These are phyloP conservation scores for Pleomassaria siparia DNA, from an alignment of 2,329 filamentous ascomycete genomes.

Conservation along the genomic window DNA sequence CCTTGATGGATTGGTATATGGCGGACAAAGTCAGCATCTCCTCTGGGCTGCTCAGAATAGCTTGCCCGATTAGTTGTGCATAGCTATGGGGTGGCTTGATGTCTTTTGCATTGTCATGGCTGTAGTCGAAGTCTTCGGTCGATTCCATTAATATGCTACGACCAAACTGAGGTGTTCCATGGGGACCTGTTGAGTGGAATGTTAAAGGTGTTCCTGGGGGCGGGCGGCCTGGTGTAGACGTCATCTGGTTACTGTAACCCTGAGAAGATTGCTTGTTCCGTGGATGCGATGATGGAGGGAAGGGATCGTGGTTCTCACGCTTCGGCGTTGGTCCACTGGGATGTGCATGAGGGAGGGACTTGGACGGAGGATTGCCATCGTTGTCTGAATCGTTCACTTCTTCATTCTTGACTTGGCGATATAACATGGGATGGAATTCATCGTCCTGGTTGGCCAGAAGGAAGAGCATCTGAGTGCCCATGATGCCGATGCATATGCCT, in stretches of 20 bases:
- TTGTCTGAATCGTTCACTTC: slow-evolving; percentile 45
- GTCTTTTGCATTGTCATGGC: slow-evolving; percentile 80
- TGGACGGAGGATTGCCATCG: slow-evolving; percentile 33
- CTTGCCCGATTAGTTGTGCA: slow-evolving; percentile 94
- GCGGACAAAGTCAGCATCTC: slow-evolving; percentile 88
- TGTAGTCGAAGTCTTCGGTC: slow-evolving; percentile 69
- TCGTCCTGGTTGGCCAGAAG: slow-evolving; percentile 80
- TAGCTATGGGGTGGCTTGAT: slow-evolving; percentile 97
- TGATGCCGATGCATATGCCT: slow-evolving; percentile 89
- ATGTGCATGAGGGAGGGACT: slow-evolving; percentile 35
- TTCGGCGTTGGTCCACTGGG: slow-evolving; percentile 40
- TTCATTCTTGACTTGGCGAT: slow-evolving; percentile 57
- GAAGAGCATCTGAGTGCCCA: slow-evolving; percentile 97
- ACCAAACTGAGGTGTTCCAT: slow-evolving; percentile 51
- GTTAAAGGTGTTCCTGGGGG: slow-evolving; percentile 37
- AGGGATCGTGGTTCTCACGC: slow-evolving; percentile 40
- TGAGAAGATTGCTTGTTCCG: slow-evolving; percentile 35
- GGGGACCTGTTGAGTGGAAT: slow-evolving; percentile 40
- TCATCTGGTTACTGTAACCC: slow-evolving; percentile 35
- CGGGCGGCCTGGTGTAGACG: slow-evolving; percentile 38
- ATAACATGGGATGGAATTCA: slow-evolving; percentile 67
- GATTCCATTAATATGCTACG: slow-evolving; percentile 56
- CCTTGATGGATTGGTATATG: slow-evolving; percentile 92
- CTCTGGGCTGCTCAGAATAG: slow-evolving; percentile 82
- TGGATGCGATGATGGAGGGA: slow-evolving; percentile 40